A percentile compares a stretch with the other conserved stretches of the same genome.
Conservation (phyloP, 2,329 filamentous ascomycete genomes). For the Aureobasidium sp. region DNA sequence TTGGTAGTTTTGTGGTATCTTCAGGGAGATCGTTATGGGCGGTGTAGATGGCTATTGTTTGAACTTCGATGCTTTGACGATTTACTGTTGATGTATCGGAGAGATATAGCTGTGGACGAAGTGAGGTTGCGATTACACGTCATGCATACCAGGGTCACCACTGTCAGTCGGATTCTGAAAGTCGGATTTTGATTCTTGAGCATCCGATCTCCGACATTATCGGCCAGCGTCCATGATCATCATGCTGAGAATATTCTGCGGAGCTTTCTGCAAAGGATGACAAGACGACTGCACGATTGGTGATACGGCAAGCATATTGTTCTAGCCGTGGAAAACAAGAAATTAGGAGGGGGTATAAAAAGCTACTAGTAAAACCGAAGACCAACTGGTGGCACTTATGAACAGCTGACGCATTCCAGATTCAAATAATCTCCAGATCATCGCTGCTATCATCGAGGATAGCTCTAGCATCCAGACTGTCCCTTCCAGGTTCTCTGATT, state of each 20-base stretch:
- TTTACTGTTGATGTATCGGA: not conserved
- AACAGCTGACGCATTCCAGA: no score
- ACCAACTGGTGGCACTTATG: no score
- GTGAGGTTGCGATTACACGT: not conserved
- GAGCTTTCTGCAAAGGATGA: no score
- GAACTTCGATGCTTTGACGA: not conserved
- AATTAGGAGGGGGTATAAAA: not conserved
- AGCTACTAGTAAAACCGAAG: not conserved
- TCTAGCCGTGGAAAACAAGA: not conserved
- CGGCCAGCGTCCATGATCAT: not conserved
- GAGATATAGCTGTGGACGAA: not conserved
- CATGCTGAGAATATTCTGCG: not conserved
- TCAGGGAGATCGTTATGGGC: no score
- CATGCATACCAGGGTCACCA: slow-evolving; percentile 8
- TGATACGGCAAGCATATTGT: not conserved
- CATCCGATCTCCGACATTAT: not conserved
- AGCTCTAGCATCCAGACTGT: slow-evolving; percentile 37
- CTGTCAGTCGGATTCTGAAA: not conserved
- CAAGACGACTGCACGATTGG: no score
- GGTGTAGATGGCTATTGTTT: not conserved
- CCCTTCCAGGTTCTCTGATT: slow-evolving; percentile 43
- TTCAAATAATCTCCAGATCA: slow-evolving; percentile 37
- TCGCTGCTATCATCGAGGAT: slow-evolving; percentile 36
- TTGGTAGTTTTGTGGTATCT: not conserved
- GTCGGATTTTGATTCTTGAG: not conserved